Conservation (phyloP, 2,329 filamentous ascomycete genomes). For the Venturia effusa region DNA sequence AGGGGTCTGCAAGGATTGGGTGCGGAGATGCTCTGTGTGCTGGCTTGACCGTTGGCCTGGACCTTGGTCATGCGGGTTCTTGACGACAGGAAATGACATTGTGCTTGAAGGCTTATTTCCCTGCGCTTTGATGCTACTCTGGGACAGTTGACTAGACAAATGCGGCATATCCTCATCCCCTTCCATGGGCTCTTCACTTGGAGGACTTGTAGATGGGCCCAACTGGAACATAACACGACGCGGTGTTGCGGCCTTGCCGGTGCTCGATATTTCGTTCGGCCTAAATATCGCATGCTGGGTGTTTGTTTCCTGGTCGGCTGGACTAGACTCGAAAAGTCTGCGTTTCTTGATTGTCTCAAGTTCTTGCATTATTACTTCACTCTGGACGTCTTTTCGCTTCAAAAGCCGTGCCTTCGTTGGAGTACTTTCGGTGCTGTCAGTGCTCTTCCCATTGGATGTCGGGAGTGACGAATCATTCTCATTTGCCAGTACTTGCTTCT, state of each 20-base stretch:
- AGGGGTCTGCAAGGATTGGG: conserved; percentile 23
- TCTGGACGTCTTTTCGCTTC: conserved; percentile 1
- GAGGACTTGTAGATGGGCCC: background rate
- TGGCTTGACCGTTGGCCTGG: conserved; percentile 59
- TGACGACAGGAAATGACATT: conserved; percentile 63
- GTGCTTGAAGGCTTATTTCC: conserved; percentile 29
- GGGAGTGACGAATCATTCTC: background rate
- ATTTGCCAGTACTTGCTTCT: background rate
- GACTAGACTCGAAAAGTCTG: background rate
- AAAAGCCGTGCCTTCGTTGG: conserved; percentile 19
- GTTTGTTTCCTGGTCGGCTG: background rate
- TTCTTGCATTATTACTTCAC: conserved; percentile 2
- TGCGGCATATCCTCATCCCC: background rate
- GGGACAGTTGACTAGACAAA: conserved; percentile 23
- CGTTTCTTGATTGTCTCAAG: conserved; percentile 9
- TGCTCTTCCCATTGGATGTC: background rate
- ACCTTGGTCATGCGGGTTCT: conserved; percentile 57
- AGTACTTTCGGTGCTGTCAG: background rate
- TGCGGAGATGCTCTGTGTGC: conserved; percentile 43
- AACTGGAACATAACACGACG: conserved; percentile 8
- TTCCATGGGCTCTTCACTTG: background rate
- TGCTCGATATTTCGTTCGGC: background rate
- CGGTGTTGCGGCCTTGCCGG: conserved; percentile 5
- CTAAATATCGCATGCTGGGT: background rate
- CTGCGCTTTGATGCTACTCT: conserved; percentile 29